These are phyloP conservation scores for Neurospora tetrasperma DNA, from an alignment of 495 filamentous ascomycete species.

Conservation along the genomic window DNA sequence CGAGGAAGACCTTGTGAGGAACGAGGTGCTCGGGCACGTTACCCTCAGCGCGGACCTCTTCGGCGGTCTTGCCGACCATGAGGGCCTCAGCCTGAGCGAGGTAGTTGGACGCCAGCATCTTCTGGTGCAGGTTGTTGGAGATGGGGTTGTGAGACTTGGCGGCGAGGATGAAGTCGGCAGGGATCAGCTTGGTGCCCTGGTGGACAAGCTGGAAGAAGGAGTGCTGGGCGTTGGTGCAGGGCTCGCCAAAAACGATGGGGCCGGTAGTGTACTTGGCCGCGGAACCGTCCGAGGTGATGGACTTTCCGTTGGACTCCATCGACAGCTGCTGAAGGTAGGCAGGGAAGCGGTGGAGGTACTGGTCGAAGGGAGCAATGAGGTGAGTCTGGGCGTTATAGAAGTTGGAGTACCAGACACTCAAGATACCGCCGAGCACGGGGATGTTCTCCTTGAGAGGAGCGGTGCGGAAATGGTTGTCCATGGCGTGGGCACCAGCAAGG, in stretches of 20 bases:
- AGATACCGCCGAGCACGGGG: conserved; percentile 77
- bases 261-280: conserved; percentile 95
- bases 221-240: conserved; percentile 98
- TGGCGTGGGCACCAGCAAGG: conserved; percentile 87
- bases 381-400: conserved; percentile 98
- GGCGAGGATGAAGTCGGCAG: conserved; percentile 93
- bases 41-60: conserved; percentile 81
- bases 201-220: conserved; percentile 99
- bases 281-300: conserved; percentile 79
- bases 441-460: conserved; percentile 92
- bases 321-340: conserved; percentile 98
- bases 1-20: conserved; percentile 98
- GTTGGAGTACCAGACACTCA: conserved; percentile 98
- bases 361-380: conserved; percentile 94
- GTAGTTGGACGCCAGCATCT: conserved; percentile 98
- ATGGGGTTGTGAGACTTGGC: conserved; percentile 95
- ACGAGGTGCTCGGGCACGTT: conserved; percentile 66
- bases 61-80: conserved; percentile 94
- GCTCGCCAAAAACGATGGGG: conserved; percentile 91
- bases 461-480: conserved; percentile 95
- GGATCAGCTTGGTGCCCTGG: conserved; percentile 98
- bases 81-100: conserved; percentile 94
- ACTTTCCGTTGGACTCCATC: conserved; percentile 99
- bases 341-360: conserved; percentile 97
- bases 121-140: conserved; percentile 85